phyloP scores from a whole-genome alignment of 345 rosid species.

The Anacardium occidentale region DNA sequence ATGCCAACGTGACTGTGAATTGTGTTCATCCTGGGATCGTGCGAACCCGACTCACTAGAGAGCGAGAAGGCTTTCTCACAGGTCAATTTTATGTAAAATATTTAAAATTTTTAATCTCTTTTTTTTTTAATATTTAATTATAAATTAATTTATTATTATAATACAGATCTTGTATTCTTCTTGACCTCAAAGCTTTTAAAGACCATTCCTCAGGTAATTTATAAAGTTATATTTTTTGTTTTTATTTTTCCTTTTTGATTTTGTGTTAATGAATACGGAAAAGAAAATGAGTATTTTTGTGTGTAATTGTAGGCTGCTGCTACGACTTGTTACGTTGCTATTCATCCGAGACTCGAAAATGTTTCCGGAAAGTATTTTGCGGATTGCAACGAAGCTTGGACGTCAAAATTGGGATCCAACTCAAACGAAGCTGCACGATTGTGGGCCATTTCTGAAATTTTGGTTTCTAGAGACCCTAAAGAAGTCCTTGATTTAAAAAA shows the following conservation, averaged over 20 bases:
- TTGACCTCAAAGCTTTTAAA: constrained; percentile 78
- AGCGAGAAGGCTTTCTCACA: constrained; percentile 82
- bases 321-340: constrained; percentile 87
- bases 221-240: not conserved
- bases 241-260: not conserved
- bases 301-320: constrained; percentile 71
- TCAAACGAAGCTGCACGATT: constrained; percentile 64
- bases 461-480: constrained; percentile 65
- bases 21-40: constrained; percentile 97
- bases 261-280: too few species aligned
- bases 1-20: constrained; percentile 78
- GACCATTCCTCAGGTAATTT: constrained; percentile 81
- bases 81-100: too few species aligned
- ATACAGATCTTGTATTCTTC: constrained; percentile 84
- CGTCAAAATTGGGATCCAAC: constrained; percentile 73
- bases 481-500: too few species aligned
- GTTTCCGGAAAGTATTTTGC: constrained; percentile 76
- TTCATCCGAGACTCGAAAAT: constrained; percentile 53
- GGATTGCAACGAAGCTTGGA: constrained; percentile 80
- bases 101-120: too few species aligned
- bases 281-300: not conserved
- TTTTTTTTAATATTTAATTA: too few species aligned
- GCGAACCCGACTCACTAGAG: constrained; percentile 85
- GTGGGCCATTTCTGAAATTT: constrained; percentile 79
- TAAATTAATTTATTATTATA: not conserved